Evolutionary conservation across 2,329 filamentous ascomycete genomes (phyloP).

Genomic region (Colletotrichum endophyticum): DNA sequence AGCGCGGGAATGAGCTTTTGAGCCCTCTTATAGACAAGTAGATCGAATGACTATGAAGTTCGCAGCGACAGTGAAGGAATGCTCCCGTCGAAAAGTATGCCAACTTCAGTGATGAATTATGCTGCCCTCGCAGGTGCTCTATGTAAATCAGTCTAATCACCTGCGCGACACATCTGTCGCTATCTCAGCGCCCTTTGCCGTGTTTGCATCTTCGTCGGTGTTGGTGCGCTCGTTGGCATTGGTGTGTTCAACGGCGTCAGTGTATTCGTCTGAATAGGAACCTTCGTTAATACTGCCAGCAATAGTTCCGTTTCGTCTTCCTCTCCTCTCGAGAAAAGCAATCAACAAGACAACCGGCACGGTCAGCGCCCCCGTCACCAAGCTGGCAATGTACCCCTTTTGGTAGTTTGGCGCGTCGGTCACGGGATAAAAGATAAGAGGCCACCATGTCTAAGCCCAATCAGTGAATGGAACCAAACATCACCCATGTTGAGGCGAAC

Average conservation of each 20-base stretch:
- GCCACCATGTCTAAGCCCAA: constrained; percentile 38
- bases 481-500: neutral
- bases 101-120: neutral
- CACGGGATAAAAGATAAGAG: constrained; percentile 42
- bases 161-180: neutral
- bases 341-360: constrained; percentile 41
- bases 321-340: constrained; percentile 37
- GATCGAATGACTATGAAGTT: neutral
- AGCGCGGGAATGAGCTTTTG: neutral
- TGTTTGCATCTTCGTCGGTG: neutral
- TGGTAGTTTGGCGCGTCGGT: constrained; percentile 42
- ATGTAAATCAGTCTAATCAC: neutral
- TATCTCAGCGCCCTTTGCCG: neutral
- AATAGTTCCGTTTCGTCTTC: neutral
- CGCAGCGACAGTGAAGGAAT: neutral
- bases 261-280: neutral
- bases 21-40: neutral
- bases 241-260: neutral
- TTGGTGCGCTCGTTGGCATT: neutral
- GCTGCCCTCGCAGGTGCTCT: neutral
- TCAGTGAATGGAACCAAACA: neutral
- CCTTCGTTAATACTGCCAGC: neutral
- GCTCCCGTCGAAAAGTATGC: neutral
- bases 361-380: constrained; percentile 39
- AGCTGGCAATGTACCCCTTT: constrained; percentile 43